Base-by-base conservation (phyloP, 306 rosid species). In the Comarum palustre region DNA sequence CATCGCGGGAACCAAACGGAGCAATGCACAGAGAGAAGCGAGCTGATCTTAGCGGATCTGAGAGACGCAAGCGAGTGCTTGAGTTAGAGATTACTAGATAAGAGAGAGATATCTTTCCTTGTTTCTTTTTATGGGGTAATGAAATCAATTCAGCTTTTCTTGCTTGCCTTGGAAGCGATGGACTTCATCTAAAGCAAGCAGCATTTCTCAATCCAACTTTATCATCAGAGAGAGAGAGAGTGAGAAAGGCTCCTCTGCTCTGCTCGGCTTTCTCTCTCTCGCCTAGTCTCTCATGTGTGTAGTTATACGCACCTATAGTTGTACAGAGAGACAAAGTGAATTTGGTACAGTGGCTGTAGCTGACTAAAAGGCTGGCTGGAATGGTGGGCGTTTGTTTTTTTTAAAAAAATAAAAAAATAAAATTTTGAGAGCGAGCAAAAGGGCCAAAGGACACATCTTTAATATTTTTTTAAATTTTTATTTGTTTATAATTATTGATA, bases 111-210 rank as follows among this genome's bases (percentile, higher is more conserved):
- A 77, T 31, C 22, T 24, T 25, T 45, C 45, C 19, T 20, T 13
- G 25, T 43, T 17, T 38, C 22, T 20, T 39, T 32, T 59, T 63
- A 59, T 41, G 43, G 50, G 25, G 29, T n/a, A 52, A 73, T 51
- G 51, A 42, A 20, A 60, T 48, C n/a, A 73, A 42, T 22, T 69
- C 32, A 50, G 81, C 66, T 51, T 69, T 55, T 76, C 43, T 86
- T 76, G 63, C 96, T 89, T 94, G 96, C 82, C 96, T 91, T 88
- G 72, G 89, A 91, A 91, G 98, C 84, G 97, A 83, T 77, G 88
- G 80, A 84, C 82, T 75, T 75, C 83, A 66, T 85, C 79, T 81
- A 81, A 76, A 82, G 77, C 73, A 79, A 77, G 68, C 84, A 74
- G 76, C 90, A 85, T 73, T 84, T 83, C 68, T 75, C 73, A 87